These are phyloP conservation scores for Globisporangium apiculatum DNA, from an alignment of 352 stramenopile genomes.

Conservation along the genomic window DNA sequence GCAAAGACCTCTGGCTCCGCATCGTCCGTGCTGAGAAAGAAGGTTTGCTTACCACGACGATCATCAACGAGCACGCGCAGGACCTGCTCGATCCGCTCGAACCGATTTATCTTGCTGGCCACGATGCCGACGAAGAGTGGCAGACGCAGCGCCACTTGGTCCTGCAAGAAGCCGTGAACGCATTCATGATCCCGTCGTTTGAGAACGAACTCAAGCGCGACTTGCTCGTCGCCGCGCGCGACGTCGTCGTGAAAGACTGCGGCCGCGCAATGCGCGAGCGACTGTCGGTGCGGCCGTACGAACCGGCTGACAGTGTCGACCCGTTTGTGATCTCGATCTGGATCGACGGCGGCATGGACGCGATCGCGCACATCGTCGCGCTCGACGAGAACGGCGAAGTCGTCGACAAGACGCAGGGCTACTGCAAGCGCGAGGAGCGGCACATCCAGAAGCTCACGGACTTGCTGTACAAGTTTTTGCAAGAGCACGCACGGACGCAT, in stretches of 20 bases:
- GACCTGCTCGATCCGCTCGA: conserved; percentile 81
- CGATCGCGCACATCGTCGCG: conserved; percentile 79
- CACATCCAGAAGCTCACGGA: conserved; percentile 70
- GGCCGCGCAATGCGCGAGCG: conserved; percentile 57
- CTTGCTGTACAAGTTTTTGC: conserved; percentile 75
- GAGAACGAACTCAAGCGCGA: conserved; percentile 83
- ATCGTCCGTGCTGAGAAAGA: conserved; percentile 80
- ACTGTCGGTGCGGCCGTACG: conserved; percentile 69
- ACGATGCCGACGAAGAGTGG: conserved; percentile 74
- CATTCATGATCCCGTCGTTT: conserved; percentile 81
- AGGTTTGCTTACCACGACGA: conserved; percentile 63
- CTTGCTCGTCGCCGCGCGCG: conserved; percentile 56
- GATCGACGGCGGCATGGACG: conserved; percentile 71
- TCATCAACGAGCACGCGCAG: conserved; percentile 78
- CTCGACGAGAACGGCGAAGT: conserved; percentile 83
- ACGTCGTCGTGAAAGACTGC: conserved; percentile 74
- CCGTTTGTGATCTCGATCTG: conserved; percentile 85
- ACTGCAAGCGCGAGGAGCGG: conserved; percentile 70
- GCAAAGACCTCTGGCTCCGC: conserved; percentile 71
- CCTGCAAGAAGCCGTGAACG: conserved; percentile 77
- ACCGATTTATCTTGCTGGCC: conserved; percentile 52
- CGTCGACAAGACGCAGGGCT: conserved; percentile 81
- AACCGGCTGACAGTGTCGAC: conserved; percentile 67
- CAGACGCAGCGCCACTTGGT: conserved; percentile 78
- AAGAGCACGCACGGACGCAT: conserved; percentile 73